Base-by-base conservation (phyloP, 73 alveolate species). In the Strombidium stylifer region DNA sequence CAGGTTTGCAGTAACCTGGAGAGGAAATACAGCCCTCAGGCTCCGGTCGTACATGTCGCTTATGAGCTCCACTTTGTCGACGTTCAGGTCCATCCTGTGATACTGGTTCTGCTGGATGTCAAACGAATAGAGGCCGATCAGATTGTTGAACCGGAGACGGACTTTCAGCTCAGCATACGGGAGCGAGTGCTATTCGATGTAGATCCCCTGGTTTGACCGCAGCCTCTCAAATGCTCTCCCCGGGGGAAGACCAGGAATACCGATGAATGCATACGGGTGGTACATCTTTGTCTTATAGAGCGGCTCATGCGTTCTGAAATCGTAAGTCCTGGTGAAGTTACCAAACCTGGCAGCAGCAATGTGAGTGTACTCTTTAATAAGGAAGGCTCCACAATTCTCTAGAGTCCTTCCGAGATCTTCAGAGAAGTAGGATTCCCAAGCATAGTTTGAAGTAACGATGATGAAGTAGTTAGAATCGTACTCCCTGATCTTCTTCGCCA, bases 231-330 rank as follows among this genome's bases (percentile, higher is more conserved):
- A 79, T 16, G 79, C 91, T 55, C 36, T 61, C 37, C 91, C 90
- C 4, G 84, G 81, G n/a, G 84, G 79, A 0, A 85, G 56, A 4
- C 88, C 88, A 68, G 84, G 84, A 10, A 69, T 50, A 18, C 94
- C 94, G 3, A 85, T 51, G 53, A 85, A 85, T 1, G 88, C 87
- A 56, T 77, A 85, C 3, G 94, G 94, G 56, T 85, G 94, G 45
- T 41, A 67, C 44, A 71, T 71, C 36, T 71, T 64, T 42, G 77
- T 60, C 24, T 54, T n/a, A 14, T 35, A 57, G 7, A 74, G 36
- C 15, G 75, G 57, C 16, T 59, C 77, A 3, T 23, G n/a, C 19
- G 34, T 69, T 4, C 40, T 11, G 7, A 85, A 30, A n/a, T 51
- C 46, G 21, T 53, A 41, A 15, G 32, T 69, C 19, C 46, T 51